phyloP scores from a whole-genome alignment of 139 green algal genomes.

The Chlorella vulgaris region DNA sequence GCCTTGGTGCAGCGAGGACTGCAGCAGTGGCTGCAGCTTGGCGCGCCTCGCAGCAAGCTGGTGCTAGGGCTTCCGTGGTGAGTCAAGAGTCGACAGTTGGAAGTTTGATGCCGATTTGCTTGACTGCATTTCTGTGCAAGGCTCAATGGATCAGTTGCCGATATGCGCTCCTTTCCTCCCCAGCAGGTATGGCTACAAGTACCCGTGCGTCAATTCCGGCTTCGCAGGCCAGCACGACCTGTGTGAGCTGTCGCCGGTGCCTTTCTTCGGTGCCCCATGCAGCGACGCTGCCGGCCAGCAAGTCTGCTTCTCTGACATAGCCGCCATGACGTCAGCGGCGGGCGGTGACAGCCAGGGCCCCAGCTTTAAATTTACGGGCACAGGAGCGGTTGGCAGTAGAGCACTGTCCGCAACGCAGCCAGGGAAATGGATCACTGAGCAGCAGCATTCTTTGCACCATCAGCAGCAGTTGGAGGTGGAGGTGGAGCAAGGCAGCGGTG shows the following conservation, averaged over 20 bases:
- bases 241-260: constrained; percentile 39
- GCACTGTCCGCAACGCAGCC: not conserved
- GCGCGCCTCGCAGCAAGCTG: constrained; percentile 50
- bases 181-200: constrained; percentile 60
- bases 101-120: too few relatives aligned
- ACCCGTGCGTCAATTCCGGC: constrained; percentile 43
- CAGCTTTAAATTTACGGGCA: not conserved
- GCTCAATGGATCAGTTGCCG: not conserved
- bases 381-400: not conserved
- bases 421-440: too few relatives aligned
- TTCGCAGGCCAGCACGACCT: constrained; percentile 16
- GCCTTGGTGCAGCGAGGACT: constrained; percentile 43
- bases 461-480: not conserved
- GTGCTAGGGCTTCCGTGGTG: constrained; percentile 69
- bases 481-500: not conserved
- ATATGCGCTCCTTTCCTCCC: not conserved
- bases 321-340: not conserved
- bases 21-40: constrained; percentile 53
- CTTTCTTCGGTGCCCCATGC: constrained; percentile 48
- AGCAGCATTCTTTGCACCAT: not conserved
- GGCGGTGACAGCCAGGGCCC: not conserved
- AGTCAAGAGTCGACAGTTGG: not conserved
- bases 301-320: constrained; percentile 43
- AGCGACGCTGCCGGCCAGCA: constrained; percentile 58
- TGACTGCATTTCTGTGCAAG: too few relatives aligned